These are phyloP conservation scores for Hypomyces perniciosus DNA, from an alignment of 2,329 filamentous ascomycete genomes.

Conservation along the genomic window DNA sequence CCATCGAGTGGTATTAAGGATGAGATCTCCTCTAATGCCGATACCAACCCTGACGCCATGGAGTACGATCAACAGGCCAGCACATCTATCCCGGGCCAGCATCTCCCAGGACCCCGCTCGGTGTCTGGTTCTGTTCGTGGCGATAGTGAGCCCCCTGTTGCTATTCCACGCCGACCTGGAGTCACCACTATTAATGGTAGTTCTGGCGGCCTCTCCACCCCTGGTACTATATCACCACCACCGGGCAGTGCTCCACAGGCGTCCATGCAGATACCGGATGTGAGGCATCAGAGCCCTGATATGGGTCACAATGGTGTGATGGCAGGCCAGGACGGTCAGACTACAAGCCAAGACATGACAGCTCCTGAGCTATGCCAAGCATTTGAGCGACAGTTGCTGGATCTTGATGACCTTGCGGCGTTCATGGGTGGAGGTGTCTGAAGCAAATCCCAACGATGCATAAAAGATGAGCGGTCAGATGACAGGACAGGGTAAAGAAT, in stretches of 20 bases:
- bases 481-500: too few relatives aligned
- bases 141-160: constrained; percentile 47
- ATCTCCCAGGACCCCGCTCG: constrained; percentile 28
- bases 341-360: constrained; percentile 48
- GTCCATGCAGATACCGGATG: constrained; percentile 22
- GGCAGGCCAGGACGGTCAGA: constrained; percentile 26
- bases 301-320: constrained; percentile 26
- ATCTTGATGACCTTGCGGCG: constrained; percentile 55
- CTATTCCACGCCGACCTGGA: constrained; percentile 31
- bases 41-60: constrained; percentile 51
- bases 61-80: constrained; percentile 46
- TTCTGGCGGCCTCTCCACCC: constrained; percentile 42
- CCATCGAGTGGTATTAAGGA: constrained; percentile 41
- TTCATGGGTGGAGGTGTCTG: constrained; percentile 58
- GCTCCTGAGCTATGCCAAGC: constrained; percentile 52
- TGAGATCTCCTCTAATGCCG: constrained; percentile 48
- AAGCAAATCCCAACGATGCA: background rate
- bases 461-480: too few relatives aligned
- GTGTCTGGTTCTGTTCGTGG: constrained; percentile 38
- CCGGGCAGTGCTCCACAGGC: constrained; percentile 21
- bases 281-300: constrained; percentile 33
- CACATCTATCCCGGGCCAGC: constrained; percentile 22
- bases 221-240: constrained; percentile 42
- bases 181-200: constrained; percentile 49
- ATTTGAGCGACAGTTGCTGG: constrained; percentile 54